Evolutionary conservation across 345 rosid species (phyloP).

Genomic region (Citrus australasica): DNA sequence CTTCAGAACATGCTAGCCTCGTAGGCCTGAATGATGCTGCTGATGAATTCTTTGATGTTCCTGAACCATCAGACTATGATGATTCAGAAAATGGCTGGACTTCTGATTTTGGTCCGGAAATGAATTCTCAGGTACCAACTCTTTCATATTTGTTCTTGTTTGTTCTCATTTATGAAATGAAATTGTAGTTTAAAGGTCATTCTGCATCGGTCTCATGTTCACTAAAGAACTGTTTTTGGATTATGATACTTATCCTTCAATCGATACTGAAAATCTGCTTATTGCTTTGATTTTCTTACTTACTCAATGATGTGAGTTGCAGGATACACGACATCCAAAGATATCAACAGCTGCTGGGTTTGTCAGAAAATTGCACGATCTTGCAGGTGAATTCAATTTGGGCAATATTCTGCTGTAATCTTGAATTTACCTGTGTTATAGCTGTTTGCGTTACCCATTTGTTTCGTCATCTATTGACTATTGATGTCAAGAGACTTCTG

Average conservation of each 20-base stretch:
- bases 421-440: constrained; percentile 3
- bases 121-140: constrained; percentile 53
- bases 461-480: constrained; percentile 6
- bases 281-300: constrained; percentile 8
- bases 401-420: background rate
- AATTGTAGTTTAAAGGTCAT: background rate
- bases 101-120: constrained; percentile 58
- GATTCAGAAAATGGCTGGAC: constrained; percentile 57
- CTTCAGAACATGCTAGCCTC: constrained; percentile 78
- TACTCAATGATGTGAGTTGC: constrained; percentile 21
- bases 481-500: constrained; percentile 14
- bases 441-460: background rate
- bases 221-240: background rate
- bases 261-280: background rate
- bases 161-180: background rate
- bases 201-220: background rate
- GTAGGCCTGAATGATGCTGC: constrained; percentile 69
- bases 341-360: constrained; percentile 69
- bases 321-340: constrained; percentile 71
- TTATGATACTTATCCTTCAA: background rate
- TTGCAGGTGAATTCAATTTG: constrained; percentile 62
- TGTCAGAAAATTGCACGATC: constrained; percentile 84
- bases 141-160: background rate
- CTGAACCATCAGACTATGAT: constrained; percentile 69
- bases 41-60: constrained; percentile 94